These are phyloP conservation scores for Talaromyces albobiverticillius DNA, from an alignment of 2,329 filamentous ascomycete species.

Conservation along the genomic window DNA sequence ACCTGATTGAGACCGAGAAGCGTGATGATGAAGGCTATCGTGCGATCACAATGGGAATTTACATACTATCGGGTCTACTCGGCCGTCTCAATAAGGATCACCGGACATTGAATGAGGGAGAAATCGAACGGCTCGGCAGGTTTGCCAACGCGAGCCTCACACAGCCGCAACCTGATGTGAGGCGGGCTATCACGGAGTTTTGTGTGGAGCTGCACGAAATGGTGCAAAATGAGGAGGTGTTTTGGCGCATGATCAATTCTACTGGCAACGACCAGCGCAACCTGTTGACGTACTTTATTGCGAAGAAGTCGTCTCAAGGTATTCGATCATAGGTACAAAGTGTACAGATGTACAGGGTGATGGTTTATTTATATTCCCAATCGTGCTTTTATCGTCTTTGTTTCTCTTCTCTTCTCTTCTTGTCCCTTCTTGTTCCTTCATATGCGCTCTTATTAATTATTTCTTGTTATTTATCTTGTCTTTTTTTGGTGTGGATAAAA, in stretches of 20 bases:
- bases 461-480: not conserved
- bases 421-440: no score
- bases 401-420: not conserved
- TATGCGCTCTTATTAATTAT: not conserved
- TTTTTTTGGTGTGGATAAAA: not conserved
- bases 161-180: conserved; percentile 35
- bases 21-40: conserved; percentile 29
- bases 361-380: not conserved
- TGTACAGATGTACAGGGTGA: not conserved
- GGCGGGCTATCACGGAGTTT: conserved; percentile 35
- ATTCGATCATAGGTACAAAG: conserved; percentile 1
- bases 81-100: conserved; percentile 22
- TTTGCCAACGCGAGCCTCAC: conserved; percentile 31
- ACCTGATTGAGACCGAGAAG: conserved; percentile 28
- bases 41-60: conserved; percentile 34
- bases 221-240: conserved; percentile 24
- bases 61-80: conserved; percentile 28
- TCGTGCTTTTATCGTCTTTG: not conserved
- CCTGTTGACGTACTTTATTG: conserved; percentile 28
- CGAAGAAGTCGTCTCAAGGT: conserved; percentile 14
- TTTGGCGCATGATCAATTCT: conserved; percentile 24
- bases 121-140: conserved; percentile 29
- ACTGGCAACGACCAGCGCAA: conserved; percentile 23
- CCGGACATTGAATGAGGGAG: conserved; percentile 16
- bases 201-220: conserved; percentile 24